phyloP scores from a whole-genome alignment of 1,284 basidiomycete genomes.

The Tilletia indica region DNA sequence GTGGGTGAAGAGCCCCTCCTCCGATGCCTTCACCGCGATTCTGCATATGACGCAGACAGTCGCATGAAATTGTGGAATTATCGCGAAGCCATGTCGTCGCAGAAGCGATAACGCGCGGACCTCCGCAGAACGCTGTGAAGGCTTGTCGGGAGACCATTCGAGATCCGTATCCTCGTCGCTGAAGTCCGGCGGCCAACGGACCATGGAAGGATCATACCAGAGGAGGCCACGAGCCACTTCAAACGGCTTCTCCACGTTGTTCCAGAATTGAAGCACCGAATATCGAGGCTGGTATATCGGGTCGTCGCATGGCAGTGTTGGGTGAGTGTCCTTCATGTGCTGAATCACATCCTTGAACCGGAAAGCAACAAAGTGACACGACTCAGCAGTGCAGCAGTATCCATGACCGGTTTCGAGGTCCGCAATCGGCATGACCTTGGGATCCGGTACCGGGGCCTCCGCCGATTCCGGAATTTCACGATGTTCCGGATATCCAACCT shows the following conservation, averaged over 20 bases:
- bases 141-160: background rate
- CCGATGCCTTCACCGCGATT: background rate
- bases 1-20: slow-evolving; percentile 2
- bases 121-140: background rate
- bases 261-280: slow-evolving; percentile 5
- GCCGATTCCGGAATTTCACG: background rate
- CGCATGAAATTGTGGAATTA: background rate
- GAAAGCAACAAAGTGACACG: background rate
- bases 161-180: background rate
- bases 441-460: background rate
- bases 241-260: background rate
- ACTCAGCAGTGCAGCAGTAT: background rate
- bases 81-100: slow-evolving; percentile 1
- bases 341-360: background rate
- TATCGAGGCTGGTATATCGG: background rate
- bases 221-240: slow-evolving; percentile 8
- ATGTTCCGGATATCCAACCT: background rate
- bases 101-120: background rate
- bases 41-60: background rate
- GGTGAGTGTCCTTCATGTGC: slow-evolving; percentile 1
- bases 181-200: slow-evolving; percentile 6
- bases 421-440: background rate
- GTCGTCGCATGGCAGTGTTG: background rate
- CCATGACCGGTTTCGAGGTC: slow-evolving; percentile 13
- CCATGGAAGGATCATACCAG: slow-evolving; percentile 9